Base-by-base conservation (phyloP, 306 rosid genomes). In the Acacia acuminata region DNA sequence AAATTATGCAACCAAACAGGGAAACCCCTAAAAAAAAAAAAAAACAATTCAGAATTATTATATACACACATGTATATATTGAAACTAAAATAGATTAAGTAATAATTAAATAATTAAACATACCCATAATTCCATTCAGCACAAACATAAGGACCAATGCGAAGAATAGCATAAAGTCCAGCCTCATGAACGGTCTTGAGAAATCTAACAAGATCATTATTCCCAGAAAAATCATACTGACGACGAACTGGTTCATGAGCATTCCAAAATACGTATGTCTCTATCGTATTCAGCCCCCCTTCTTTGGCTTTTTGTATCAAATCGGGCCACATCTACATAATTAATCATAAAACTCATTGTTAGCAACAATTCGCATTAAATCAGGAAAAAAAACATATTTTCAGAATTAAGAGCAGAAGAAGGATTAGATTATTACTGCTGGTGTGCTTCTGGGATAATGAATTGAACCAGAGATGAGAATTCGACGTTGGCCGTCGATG, bases 121-220 rank as follows among this genome's bases (percentile, higher is more conserved):
- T 79, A 90, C 91, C 92, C 92, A 19, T 89, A 91, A n/a, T 89
- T 86, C 92, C 91, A 91, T 70, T 91, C 92, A 0, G 89, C 92
- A 71, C 94, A 89, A 16, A 84, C 91, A 38, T 91, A 91, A 3
- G 94, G 94, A n/a, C 94, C 92, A 60, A 89, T 89, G 4, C 94
- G 92, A 83, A 89, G 92, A 81, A 91, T 88, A 4, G 83, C 71
- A 51, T 87, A 89, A 51, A 91, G 92, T 0, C 92, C 92, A 70
- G 78, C 82, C 0, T 86, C 86, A 79, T 91, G 92, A 73, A 91
- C 56, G 12, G 86, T 89, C 43, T 86, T 89, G 16, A 91, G 63
- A 53, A 91, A 91, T 51, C 89, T 86, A 0, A 89, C 75, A 2
- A 89, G 84, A 47, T 91, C 89, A 0, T 82, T 75, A 3, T 81